Base-by-base conservation (phyloP, 345 rosid species). In the Hirschfeldia incana region DNA sequence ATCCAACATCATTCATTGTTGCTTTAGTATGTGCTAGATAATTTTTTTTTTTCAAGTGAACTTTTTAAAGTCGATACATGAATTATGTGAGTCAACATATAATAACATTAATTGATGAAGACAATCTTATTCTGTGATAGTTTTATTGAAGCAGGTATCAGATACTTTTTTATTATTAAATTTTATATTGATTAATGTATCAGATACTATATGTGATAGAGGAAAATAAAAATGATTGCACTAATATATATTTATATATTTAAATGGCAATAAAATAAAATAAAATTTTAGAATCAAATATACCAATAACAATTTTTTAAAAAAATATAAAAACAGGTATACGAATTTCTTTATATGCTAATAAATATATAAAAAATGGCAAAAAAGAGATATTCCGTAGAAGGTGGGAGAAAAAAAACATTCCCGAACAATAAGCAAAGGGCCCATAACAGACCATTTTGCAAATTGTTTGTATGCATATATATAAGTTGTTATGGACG, bases 401-500 rank as follows among this genome's bases (percentile, higher is more conserved):
- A 68, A 76, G 10, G 79, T 75, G 74, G 62, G 44, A 67, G 79
- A 13, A 68, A 3, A 51, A 36, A 42, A 69, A 60, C 36, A 60
- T 69, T 68, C 74, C 5, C 17, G 6, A 61, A 29, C 21, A 42
- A 51, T n/a, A 44, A 36, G 1, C 30, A 75, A 15, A 17, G 11
- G 60, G 17, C 32, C 72, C 72, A 75, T 46, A 13, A 76, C 79
- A 58, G 67, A 55, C 58, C 17, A 30, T 2, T 26, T 44, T 61
- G 17, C 28, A 34, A 61, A 51, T 5, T 5, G 7, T 51, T 51
- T 15, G 29, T 11, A 55, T 1, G 67, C 72, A n/a, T 67, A 34
- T 34, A 34, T 34, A 34, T 8, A 36, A 15, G 2, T 13, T 11
- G 29, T 21, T 0, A 4, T 1, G 7, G 17, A 42, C 44, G 42